phyloP scores from a whole-genome alignment of 2,329 filamentous ascomycete species.

The Pyrenophora teres region DNA sequence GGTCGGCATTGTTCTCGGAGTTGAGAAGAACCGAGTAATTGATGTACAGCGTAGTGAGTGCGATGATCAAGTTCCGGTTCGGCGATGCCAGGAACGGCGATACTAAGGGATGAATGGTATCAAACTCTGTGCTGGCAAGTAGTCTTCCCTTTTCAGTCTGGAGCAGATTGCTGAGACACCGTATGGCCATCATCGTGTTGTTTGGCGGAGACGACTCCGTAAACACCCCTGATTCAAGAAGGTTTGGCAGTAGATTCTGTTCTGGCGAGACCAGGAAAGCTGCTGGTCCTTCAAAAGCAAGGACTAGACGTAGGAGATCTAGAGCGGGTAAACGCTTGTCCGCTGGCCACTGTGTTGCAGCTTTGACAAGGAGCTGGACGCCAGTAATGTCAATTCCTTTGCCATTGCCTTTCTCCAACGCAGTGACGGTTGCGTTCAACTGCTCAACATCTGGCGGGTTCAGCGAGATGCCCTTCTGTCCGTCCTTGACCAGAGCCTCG shows the following conservation, averaged over 20 bases:
- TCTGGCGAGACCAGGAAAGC: slow-evolving; percentile 59
- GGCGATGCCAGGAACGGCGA: slow-evolving; percentile 60
- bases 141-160: slow-evolving; percentile 70
- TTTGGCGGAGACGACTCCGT: slow-evolving; percentile 68
- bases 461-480: slow-evolving; percentile 73
- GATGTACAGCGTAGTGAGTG: slow-evolving; percentile 78
- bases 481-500: slow-evolving; percentile 69
- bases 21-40: slow-evolving; percentile 79
- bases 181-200: slow-evolving; percentile 83
- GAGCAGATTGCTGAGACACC: slow-evolving; percentile 84
- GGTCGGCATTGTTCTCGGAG: slow-evolving; percentile 55
- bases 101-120: slow-evolving; percentile 66
- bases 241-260: slow-evolving; percentile 62
- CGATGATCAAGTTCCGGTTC: slow-evolving; percentile 83
- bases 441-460: slow-evolving; percentile 71
- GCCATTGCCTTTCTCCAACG: slow-evolving; percentile 61
- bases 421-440: slow-evolving; percentile 64
- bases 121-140: slow-evolving; percentile 61
- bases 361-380: slow-evolving; percentile 69
- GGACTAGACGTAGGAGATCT: slow-evolving; percentile 84
- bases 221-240: slow-evolving; percentile 65
- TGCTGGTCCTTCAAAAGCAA: slow-evolving; percentile 69
- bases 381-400: slow-evolving; percentile 54
- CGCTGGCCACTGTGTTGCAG: slow-evolving; percentile 79
- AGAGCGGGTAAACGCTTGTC: slow-evolving; percentile 80